These are phyloP conservation scores for Leccinum subgranulosum DNA, from an alignment of 768 basidiomycete genomes.

Conservation along the genomic window DNA sequence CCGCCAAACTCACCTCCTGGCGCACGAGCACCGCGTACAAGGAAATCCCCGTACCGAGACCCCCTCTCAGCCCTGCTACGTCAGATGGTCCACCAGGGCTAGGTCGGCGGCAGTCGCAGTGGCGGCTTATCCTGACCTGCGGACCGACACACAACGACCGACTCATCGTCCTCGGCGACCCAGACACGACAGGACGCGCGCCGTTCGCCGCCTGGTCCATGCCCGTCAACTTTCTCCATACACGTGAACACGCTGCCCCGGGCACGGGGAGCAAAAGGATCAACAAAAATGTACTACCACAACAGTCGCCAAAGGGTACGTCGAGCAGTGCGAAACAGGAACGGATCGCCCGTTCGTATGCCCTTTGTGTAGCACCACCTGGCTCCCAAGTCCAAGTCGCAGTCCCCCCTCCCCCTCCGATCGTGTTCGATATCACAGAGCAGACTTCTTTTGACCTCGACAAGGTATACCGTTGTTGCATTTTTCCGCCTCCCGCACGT, in stretches of 20 bases:
- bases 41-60: constrained; percentile 64
- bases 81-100: constrained; percentile 21
- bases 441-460: constrained; percentile 90
- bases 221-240: constrained; percentile 46
- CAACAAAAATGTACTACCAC: background rate
- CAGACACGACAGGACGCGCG: constrained; percentile 35
- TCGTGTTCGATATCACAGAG: constrained; percentile 56
- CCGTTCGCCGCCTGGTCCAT: constrained; percentile 68
- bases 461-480: constrained; percentile 58
- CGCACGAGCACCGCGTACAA: constrained; percentile 68
- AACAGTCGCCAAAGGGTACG: constrained; percentile 12
- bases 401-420: background rate
- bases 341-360: constrained; percentile 43
- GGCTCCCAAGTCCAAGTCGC: background rate
- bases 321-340: constrained; percentile 56
- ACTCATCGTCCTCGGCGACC: constrained; percentile 42
- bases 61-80: constrained; percentile 40
- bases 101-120: constrained; percentile 35
- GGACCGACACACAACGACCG: constrained; percentile 27
- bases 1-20: constrained; percentile 74
- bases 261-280: background rate
- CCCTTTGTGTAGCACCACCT: constrained; percentile 1
- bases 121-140: constrained; percentile 61
- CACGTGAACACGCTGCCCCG: constrained; percentile 24
- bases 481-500: background rate